Conservation (phyloP, 2,329 filamentous ascomycete genomes). For the Ceratocystis colombiana region DNA sequence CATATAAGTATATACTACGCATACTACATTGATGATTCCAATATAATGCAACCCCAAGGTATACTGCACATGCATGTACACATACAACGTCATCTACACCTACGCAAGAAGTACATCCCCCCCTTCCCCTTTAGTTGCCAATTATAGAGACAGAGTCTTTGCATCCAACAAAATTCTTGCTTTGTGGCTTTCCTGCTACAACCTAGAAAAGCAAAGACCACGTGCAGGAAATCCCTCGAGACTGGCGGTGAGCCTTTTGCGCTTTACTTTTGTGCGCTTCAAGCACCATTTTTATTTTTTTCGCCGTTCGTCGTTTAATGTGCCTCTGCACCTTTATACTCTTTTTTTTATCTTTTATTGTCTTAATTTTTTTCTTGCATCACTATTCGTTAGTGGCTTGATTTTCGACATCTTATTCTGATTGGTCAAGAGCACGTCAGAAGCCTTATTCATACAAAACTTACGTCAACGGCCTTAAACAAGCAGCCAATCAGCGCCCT, state of each 20-base stretch:
- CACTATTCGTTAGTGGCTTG: neutral
- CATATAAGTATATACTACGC: neutral
- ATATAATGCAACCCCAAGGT: neutral
- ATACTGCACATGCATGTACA: neutral
- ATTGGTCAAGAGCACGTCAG: neutral
- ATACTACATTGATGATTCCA: neutral
- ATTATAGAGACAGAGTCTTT: slow-evolving; percentile 2
- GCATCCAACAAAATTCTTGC: neutral
- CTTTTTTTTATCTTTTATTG: too few species aligned
- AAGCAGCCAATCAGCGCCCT: slow-evolving; percentile 12
- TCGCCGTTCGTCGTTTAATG: neutral
- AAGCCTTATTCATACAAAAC: neutral
- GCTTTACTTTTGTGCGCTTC: too few species aligned
- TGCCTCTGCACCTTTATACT: too few species aligned
- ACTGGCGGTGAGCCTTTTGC: slow-evolving; percentile 19
- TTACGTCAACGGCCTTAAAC: neutral
- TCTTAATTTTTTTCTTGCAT: neutral
- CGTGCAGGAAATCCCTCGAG: slow-evolving; percentile 17
- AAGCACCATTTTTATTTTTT: neutral
- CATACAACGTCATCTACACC: slow-evolving; percentile 5
- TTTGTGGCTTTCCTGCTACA: slow-evolving; percentile 1
- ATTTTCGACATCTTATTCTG: neutral
- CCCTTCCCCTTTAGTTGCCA: neutral
- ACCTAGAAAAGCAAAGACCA: slow-evolving; percentile 3
- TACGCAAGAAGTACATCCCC: neutral